phyloP scores from a whole-genome alignment of 176 grass and related monocot genomes.

The Musa itinerans region DNA sequence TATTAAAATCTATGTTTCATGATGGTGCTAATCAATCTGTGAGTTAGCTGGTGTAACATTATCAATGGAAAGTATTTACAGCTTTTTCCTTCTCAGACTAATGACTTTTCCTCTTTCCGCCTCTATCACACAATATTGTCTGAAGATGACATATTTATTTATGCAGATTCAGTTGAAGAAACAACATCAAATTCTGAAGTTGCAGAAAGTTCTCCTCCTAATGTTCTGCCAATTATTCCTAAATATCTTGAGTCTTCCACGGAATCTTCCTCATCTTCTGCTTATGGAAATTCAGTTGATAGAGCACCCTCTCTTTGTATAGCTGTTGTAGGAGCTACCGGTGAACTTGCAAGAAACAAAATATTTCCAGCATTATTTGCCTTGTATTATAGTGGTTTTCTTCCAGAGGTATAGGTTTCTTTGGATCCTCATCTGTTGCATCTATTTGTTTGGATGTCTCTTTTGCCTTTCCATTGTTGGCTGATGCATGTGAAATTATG shows the following conservation, averaged over 20 bases:
- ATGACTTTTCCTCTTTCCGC: too few relatives aligned
- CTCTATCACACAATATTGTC: background rate
- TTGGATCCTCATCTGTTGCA: too few relatives aligned
- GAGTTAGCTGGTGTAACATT: too few relatives aligned
- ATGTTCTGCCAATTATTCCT: slow-evolving; percentile 11
- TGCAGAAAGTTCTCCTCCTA: slow-evolving; percentile 22
- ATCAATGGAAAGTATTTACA: too few relatives aligned
- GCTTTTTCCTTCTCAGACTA: too few relatives aligned
- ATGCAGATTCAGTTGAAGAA: slow-evolving; percentile 50
- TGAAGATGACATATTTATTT: slow-evolving; percentile 1
- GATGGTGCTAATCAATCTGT: too few relatives aligned
- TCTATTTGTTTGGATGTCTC: too few relatives aligned
- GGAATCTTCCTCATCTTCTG: slow-evolving; percentile 11
- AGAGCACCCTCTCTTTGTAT: slow-evolving; percentile 59
- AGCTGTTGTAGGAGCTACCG: slow-evolving; percentile 84
- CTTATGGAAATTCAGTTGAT: slow-evolving; percentile 16
- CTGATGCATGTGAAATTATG: too few relatives aligned
- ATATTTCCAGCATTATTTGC: slow-evolving; percentile 49
- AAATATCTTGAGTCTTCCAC: slow-evolving; percentile 8
- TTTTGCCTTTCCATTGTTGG: too few relatives aligned
- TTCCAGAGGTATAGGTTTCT: slow-evolving; percentile 46
- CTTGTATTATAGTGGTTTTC: too few relatives aligned
- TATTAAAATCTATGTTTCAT: too few relatives aligned
- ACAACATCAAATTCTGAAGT: slow-evolving; percentile 26
- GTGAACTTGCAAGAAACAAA: slow-evolving; percentile 81